These are phyloP conservation scores for Hyphopichia fennica DNA, from an alignment of 1,139 yeast species.

Conservation along the genomic window DNA sequence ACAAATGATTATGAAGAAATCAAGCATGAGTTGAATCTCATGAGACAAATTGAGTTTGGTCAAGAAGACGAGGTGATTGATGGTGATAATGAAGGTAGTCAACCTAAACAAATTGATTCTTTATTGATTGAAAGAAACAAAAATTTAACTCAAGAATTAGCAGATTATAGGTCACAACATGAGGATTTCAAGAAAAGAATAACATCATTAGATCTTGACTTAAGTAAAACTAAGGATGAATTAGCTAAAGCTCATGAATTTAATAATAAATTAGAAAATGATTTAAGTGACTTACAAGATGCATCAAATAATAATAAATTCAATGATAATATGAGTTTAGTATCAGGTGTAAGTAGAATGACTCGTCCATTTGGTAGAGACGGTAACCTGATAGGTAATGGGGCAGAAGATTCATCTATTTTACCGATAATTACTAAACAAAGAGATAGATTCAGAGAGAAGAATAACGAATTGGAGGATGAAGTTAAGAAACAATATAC, in stretches of 20 bases:
- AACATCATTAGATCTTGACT: slow-evolving; percentile 37
- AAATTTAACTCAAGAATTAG: slow-evolving; percentile 59
- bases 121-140: slow-evolving; percentile 61
- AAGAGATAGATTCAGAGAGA: slow-evolving; percentile 83
- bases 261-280: slow-evolving; percentile 70
- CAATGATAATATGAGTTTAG: slow-evolving; percentile 67
- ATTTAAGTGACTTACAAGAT: slow-evolving; percentile 56
- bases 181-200: slow-evolving; percentile 39
- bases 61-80: slow-evolving; percentile 30
- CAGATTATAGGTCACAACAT: slow-evolving; percentile 55
- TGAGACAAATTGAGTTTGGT: slow-evolving; percentile 77
- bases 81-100: slow-evolving; percentile 12
- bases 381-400: slow-evolving; percentile 30
- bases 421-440: slow-evolving; percentile 91
- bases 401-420: slow-evolving; percentile 48
- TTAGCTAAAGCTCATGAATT: slow-evolving; percentile 36
- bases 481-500: slow-evolving; percentile 64
- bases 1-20: slow-evolving; percentile 73
- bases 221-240: slow-evolving; percentile 34
- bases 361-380: slow-evolving; percentile 30
- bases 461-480: slow-evolving; percentile 81
- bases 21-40: slow-evolving; percentile 68
- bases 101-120: slow-evolving; percentile 34
- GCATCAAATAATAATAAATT: slow-evolving; percentile 34
- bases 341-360: slow-evolving; percentile 58